Conservation (phyloP, 306 rosid species). For the Aeschynomene evenia region DNA sequence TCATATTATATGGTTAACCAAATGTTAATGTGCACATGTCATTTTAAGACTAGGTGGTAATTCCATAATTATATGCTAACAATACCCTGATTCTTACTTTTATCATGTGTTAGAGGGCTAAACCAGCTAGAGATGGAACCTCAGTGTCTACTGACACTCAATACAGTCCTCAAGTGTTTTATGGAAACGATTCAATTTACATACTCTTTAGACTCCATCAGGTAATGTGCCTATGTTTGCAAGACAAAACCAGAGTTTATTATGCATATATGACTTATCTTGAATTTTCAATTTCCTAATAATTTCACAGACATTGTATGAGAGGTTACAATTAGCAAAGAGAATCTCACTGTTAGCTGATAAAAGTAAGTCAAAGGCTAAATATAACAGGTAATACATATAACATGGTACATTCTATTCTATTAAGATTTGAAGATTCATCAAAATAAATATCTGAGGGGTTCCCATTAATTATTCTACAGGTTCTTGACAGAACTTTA, state of each 20-base stretch:
- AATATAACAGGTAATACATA: conserved; percentile 69
- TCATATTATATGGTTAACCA: neutral
- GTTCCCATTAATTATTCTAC: conserved; percentile 26
- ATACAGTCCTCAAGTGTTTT: conserved; percentile 68
- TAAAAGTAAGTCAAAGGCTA: conserved; percentile 86
- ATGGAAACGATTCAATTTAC: conserved; percentile 93
- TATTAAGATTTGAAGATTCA: conserved; percentile 11
- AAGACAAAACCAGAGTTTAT: neutral
- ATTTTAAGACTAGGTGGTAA: neutral
- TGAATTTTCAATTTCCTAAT: conserved; percentile 25
- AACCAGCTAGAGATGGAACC: conserved; percentile 72
- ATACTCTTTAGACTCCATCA: conserved; percentile 95
- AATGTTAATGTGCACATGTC: neutral
- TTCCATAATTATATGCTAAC: neutral
- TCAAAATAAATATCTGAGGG: conserved; percentile 10
- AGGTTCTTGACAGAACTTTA: conserved; percentile 93
- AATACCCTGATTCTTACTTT: conserved; percentile 19
- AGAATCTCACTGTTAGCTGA: conserved; percentile 79
- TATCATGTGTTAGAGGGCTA: conserved; percentile 55
- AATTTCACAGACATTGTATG: conserved; percentile 75
- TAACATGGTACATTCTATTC: conserved; percentile 9
- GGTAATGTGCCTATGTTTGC: conserved; percentile 40
- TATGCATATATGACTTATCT: neutral
- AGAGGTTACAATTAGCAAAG: conserved; percentile 90
- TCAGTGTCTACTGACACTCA: too few species aligned